Evolutionary conservation across 2,329 filamentous ascomycete species (phyloP).

Genomic region (Arthroderma sp.): DNA sequence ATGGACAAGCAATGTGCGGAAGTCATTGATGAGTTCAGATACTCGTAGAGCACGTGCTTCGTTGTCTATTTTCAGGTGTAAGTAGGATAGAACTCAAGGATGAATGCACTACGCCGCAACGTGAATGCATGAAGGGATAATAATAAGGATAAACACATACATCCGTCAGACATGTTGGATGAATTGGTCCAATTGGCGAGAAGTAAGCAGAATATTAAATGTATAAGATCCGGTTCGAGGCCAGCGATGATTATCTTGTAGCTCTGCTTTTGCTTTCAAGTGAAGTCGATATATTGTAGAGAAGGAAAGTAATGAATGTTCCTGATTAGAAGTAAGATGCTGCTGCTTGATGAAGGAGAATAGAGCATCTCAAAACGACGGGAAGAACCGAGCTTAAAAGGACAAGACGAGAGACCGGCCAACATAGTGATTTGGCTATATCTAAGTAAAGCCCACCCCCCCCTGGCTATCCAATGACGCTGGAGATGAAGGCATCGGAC

Average conservation of each 20-base stretch:
- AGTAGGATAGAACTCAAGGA: not conserved
- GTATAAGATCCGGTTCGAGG: conserved; percentile 4
- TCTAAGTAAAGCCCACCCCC: not conserved
- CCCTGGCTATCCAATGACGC: conserved; percentile 3
- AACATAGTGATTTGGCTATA: conserved; percentile 4
- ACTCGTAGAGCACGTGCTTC: conserved; percentile 51
- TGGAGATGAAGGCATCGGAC: conserved; percentile 3
- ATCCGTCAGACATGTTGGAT: conserved; percentile 43
- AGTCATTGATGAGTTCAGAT: conserved; percentile 53
- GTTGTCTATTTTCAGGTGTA: conserved; percentile 40
- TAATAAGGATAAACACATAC: conserved; percentile 30
- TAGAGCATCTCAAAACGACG: conserved; percentile 6
- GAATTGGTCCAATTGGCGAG: conserved; percentile 8
- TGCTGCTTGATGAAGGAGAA: not conserved
- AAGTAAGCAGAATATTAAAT: conserved; percentile 6
- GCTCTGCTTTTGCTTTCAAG: not conserved
- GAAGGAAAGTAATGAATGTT: not conserved
- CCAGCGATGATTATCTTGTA: conserved; percentile 3
- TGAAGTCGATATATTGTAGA: not conserved
- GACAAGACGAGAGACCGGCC: not conserved
- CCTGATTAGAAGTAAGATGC: not conserved
- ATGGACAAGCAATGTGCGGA: conserved; percentile 48
- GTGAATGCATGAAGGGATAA: not conserved
- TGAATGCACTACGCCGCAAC: not conserved
- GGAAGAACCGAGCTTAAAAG: conserved; percentile 8